These are phyloP conservation scores for Diaporthe velutina DNA, from an alignment of 2,329 filamentous ascomycete genomes.

Conservation along the genomic window DNA sequence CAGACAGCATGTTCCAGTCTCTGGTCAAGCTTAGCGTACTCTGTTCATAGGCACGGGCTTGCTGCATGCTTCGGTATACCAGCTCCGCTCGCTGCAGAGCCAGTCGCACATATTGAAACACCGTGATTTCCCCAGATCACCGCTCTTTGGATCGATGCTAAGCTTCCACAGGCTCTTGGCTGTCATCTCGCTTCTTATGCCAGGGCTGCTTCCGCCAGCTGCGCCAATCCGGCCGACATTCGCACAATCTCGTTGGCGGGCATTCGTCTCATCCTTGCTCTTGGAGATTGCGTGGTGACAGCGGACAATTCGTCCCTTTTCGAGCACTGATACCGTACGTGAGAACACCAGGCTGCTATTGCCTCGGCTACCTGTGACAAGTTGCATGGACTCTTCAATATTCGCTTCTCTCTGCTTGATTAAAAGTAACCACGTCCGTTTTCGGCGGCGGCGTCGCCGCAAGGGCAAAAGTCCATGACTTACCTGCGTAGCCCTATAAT, in stretches of 20 bases:
- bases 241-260: background rate
- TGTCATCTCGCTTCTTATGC: background rate
- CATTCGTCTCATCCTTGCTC: background rate
- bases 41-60: slow-evolving; percentile 28
- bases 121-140: slow-evolving; percentile 13
- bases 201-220: background rate
- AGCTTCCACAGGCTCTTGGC: slow-evolving; percentile 20
- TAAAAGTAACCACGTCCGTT: background rate
- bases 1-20: slow-evolving; percentile 26
- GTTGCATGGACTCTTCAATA: background rate
- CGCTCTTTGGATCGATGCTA: slow-evolving; percentile 10
- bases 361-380: background rate
- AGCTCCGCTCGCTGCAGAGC: background rate
- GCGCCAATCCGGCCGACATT: background rate
- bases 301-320: background rate
- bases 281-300: background rate
- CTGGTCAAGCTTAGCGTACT: slow-evolving; percentile 25
- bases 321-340: background rate
- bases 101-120: background rate
- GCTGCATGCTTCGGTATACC: slow-evolving; percentile 3
- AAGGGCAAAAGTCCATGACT: background rate
- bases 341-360: too few relatives aligned
- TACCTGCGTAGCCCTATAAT: background rate
- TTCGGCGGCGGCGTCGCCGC: too few relatives aligned
- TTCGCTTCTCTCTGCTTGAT: background rate